These are phyloP conservation scores for Bolboschoenoplectus hybrid DNA, from an alignment of 202 grass and related monocot genomes.

Conservation along the genomic window DNA sequence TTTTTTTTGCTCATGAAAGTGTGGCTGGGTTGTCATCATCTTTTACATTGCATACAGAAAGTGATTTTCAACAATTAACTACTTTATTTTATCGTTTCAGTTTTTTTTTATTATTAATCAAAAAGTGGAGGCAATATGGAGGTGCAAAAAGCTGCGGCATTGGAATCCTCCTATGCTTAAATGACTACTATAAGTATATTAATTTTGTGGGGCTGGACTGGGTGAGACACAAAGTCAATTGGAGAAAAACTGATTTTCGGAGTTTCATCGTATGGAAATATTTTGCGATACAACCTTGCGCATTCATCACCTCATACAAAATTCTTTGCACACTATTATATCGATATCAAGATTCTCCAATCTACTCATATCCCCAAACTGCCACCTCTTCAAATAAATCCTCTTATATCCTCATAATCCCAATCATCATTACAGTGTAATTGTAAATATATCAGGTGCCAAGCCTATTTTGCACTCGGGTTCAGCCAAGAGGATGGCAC, in stretches of 20 bases:
- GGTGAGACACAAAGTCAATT: not conserved
- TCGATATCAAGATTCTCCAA: not conserved
- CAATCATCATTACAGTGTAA: constrained; percentile 33
- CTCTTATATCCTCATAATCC: constrained; percentile 36
- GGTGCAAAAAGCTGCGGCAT: not conserved
- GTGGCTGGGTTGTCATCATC: not conserved
- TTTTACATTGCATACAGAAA: constrained; percentile 9
- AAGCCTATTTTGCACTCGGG: constrained; percentile 44
- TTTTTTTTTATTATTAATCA: not conserved
- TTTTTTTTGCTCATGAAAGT: constrained; percentile 8
- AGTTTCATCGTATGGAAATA: not conserved
- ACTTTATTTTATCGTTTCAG: not conserved
- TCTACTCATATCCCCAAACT: not conserved
- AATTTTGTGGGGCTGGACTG: not conserved
- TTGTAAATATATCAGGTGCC: constrained; percentile 52
- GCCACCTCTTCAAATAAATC: not conserved
- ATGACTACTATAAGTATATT: not conserved
- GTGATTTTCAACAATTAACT: not conserved
- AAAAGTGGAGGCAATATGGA: not conserved
- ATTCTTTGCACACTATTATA: not conserved
- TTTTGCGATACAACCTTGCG: not conserved
- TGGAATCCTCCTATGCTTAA: not conserved
- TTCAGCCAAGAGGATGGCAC: constrained; percentile 61
- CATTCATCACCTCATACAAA: not conserved
- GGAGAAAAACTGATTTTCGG: not conserved